phyloP scores from a whole-genome alignment of 2,329 filamentous ascomycete species.

The Pseudogymnoascus verrucosus region DNA sequence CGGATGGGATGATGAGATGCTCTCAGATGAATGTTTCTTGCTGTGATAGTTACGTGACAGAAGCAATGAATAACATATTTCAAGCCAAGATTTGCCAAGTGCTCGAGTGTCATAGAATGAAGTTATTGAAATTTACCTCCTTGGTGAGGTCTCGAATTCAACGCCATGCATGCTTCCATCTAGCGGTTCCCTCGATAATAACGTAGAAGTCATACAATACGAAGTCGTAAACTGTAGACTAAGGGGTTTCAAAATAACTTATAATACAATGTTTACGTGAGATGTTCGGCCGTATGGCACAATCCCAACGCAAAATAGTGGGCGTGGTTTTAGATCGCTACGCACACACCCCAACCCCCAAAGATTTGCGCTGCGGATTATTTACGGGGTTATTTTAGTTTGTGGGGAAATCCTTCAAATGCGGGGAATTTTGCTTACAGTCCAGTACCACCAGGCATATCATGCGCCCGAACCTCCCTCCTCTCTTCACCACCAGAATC shows the following conservation, averaged over 20 bases:
- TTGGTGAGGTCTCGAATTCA: not conserved
- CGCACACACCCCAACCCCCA: not conserved
- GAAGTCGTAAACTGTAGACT: not conserved
- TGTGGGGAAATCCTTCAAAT: constrained; percentile 5
- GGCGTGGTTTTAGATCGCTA: not conserved
- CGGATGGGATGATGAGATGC: not conserved
- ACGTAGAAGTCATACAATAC: not conserved
- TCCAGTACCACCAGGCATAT: not conserved
- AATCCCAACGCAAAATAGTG: not conserved
- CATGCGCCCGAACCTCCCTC: not conserved
- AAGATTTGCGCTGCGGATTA: not conserved
- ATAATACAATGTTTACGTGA: not conserved
- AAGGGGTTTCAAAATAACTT: not conserved
- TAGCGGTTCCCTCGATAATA: not conserved
- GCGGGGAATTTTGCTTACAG: constrained; percentile 2
- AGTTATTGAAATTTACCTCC: not conserved
- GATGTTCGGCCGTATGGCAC: not conserved
- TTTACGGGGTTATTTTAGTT: not conserved
- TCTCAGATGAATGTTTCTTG: not conserved
- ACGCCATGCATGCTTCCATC: not conserved
- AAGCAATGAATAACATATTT: not conserved
- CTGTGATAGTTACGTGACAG: not conserved
- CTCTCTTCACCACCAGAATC: not conserved
- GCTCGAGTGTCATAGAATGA: not conserved
- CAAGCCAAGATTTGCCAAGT: not conserved